Conservation (phyloP, 2,329 filamentous ascomycete species). For the Cryphonectria radicalis region DNA sequence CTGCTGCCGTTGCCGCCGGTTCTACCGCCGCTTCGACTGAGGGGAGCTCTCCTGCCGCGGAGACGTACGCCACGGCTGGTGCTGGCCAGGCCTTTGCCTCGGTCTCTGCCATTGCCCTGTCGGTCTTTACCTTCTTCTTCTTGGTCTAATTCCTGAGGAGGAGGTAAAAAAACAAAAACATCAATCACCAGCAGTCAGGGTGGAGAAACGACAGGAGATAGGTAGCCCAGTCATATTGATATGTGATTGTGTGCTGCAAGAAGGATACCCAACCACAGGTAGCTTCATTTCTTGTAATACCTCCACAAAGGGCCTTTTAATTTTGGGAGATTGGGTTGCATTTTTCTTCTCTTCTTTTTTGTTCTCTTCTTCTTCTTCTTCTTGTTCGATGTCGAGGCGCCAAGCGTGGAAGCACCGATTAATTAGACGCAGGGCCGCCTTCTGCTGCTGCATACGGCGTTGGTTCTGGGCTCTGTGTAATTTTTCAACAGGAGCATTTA, state of each 20-base stretch:
- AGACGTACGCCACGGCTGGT: slow-evolving; percentile 9
- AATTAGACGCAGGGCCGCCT: not conserved
- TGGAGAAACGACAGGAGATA: not conserved
- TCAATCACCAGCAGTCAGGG: not conserved
- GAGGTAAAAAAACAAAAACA: not conserved
- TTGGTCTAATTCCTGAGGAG: not conserved
- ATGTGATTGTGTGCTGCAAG: not conserved
- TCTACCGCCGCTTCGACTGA: not conserved
- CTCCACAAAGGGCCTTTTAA: not conserved
- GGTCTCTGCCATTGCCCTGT: not conserved
- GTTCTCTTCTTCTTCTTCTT: not conserved
- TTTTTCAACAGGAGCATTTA: not conserved
- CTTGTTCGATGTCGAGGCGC: slow-evolving; percentile 1
- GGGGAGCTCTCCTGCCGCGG: not conserved
- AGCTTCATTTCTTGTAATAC: not conserved
- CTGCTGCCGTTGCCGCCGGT: too few relatives aligned
- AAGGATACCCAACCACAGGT: not conserved
- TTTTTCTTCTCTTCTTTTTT: not conserved
- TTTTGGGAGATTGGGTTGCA: not conserved
- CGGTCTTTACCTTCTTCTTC: slow-evolving; percentile 1
- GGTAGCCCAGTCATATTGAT: not conserved
- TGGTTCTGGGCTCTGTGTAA: not conserved
- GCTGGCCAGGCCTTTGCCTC: not conserved
- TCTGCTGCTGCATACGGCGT: not conserved
- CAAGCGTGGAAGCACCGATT: not conserved